Base-by-base conservation (phyloP, 208 protist genomes). In the Blastocrithidia nonstop region DNA sequence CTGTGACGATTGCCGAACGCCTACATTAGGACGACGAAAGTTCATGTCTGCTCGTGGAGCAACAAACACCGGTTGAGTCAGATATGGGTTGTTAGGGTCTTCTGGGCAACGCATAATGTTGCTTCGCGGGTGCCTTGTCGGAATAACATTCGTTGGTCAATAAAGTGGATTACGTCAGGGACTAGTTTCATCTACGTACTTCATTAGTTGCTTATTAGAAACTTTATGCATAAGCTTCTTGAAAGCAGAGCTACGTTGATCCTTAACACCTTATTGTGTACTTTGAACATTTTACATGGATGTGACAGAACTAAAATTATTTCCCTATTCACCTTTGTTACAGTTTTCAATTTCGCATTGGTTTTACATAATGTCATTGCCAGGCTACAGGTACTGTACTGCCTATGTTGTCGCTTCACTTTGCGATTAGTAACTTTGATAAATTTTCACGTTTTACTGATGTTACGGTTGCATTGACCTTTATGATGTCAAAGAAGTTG, bases 51-150 rank as follows among this genome's bases (percentile, higher is more conserved):
- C 78, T 3, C 83, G 66, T 0, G 78, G 66, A 8, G 63, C 72
- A 7, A 88, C 83, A 53, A 87, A 92, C 7, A 74, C 63, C 6
- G 83, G 45, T 36, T 92, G 83, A 4, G 69, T 65, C 3, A 92
- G 61, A 56, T 88, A 92, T 13, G 83, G 83, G 54, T 92, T 92
- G 11, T 68, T 52, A 1, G 75, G 74, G 26, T 81, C 83, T 38
- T 81, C 75, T 1, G 78, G 75, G 39, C 83, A 92, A 16, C 83
- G 77, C 75, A 92, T 87, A 38, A 92, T 75, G 60, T 92, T 92
- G 11, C 65, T 22, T 39, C 79, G 82, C 9, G 75, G 75, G 50
- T 86, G 72, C 42, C 86, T 85, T 0, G 83, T 88, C 22, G 83
- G 83, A n/a, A 92, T 24, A 2, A 88, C 75, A 39, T 88, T 66